Percentiles rank a stretch among this genome's conserved stretches.
Evolutionary conservation across 441 rosid species (phyloP).

Genomic region (Sinapis alba): DNA sequence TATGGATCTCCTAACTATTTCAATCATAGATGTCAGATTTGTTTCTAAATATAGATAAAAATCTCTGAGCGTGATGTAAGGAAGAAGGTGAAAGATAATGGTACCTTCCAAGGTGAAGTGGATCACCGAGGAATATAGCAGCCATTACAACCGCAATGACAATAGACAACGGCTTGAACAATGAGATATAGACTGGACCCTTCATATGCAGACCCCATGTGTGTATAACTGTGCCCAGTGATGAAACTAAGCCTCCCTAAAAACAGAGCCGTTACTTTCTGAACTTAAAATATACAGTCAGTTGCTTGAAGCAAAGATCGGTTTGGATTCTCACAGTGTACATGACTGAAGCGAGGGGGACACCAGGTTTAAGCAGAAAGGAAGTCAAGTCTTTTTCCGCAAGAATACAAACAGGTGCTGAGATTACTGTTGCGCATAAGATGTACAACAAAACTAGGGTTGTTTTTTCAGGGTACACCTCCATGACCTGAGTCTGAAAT

Average conservation of each 20-base stretch:
- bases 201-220: conserved; percentile 46
- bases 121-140: conserved; percentile 48
- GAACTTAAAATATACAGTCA: neutral
- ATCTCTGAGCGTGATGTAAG: neutral
- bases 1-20: neutral
- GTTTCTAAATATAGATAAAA: neutral
- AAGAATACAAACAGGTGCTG: conserved; percentile 42
- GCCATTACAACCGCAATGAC: conserved; percentile 46
- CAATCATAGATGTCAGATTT: neutral
- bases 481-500: conserved; percentile 54
- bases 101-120: conserved; percentile 58
- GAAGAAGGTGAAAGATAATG: neutral
- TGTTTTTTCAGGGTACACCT: conserved; percentile 57
- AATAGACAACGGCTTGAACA: conserved; percentile 59
- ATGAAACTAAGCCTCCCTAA: conserved; percentile 18
- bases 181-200: conserved; percentile 55
- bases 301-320: neutral
- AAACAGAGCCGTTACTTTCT: neutral
- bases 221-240: conserved; percentile 27
- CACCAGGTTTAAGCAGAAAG: conserved; percentile 44
- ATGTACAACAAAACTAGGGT: conserved; percentile 44
- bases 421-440: conserved; percentile 31
- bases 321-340: conserved; percentile 41
- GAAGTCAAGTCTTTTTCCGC: conserved; percentile 43
- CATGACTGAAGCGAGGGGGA: conserved; percentile 42